Percentiles rank a stretch among this genome's conserved stretches.
phyloP scores from a whole-genome alignment of 768 basidiomycete genomes.

The Plicaturopsis crispa region DNA sequence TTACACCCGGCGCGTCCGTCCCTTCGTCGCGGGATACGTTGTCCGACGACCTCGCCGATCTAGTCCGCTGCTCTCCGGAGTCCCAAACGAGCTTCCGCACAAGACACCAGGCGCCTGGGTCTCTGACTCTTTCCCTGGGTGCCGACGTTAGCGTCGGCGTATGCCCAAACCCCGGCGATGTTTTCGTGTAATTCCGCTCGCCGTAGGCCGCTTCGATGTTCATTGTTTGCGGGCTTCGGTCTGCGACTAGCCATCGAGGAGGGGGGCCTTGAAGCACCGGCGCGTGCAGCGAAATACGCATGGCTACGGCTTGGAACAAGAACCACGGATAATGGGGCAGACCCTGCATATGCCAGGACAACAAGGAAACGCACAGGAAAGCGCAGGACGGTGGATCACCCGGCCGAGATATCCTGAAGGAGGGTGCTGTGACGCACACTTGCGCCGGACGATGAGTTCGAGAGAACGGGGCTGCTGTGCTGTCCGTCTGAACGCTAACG shows the following conservation, averaged over 20 bases:
- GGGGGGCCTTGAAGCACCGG: slow-evolving; percentile 43
- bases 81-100: slow-evolving; percentile 28
- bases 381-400: slow-evolving; percentile 13
- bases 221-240: slow-evolving; percentile 13
- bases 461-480: neutral
- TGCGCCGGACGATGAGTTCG: slow-evolving; percentile 4
- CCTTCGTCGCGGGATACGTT: slow-evolving; percentile 5
- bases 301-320: slow-evolving; percentile 39
- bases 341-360: slow-evolving; percentile 3
- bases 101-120: slow-evolving; percentile 32
- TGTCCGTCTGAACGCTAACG: slow-evolving; percentile 11
- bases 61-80: slow-evolving; percentile 15
- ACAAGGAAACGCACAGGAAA: slow-evolving; percentile 27
- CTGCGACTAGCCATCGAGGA: slow-evolving; percentile 16
- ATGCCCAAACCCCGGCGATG: slow-evolving; percentile 42
- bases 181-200: slow-evolving; percentile 40
- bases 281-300: slow-evolving; percentile 43
- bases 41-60: neutral
- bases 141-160: slow-evolving; percentile 9
- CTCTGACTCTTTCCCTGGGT: slow-evolving; percentile 32
- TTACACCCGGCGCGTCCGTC: slow-evolving; percentile 10
- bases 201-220: slow-evolving; percentile 37
- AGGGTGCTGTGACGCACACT: slow-evolving; percentile 10
- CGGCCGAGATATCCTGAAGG: neutral
- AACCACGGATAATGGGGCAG: slow-evolving; percentile 5